Percentiles rank a stretch among this genome's conserved stretches.
These are phyloP conservation scores for Neophaeococcomyces mojaviensis DNA, from an alignment of 2,329 filamentous ascomycete species.

Conservation along the genomic window DNA sequence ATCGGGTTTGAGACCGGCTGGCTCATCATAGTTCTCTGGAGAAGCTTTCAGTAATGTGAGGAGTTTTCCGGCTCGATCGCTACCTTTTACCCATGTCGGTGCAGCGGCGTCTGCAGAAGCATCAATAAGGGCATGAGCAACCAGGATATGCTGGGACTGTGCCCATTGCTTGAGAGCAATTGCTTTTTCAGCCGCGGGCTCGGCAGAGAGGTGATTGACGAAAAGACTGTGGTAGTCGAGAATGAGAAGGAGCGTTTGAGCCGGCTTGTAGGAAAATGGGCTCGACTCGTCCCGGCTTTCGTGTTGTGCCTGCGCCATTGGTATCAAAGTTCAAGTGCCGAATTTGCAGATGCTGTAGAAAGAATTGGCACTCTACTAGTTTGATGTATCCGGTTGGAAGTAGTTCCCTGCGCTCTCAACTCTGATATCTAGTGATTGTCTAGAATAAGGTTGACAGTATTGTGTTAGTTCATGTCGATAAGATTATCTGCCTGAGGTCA, in stretches of 20 bases:
- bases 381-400: no score
- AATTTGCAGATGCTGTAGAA: no score
- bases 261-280: conserved; percentile 21
- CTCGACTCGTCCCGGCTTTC: no score
- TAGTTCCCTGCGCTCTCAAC: no score
- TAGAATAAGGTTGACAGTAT: no score
- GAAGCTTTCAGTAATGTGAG: conserved; percentile 16
- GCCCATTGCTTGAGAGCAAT: conserved; percentile 26
- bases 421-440: no score
- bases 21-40: conserved; percentile 11
- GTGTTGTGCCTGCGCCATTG: no score
- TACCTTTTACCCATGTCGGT: conserved; percentile 22
- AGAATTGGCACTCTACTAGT: no score
- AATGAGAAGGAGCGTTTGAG: conserved; percentile 27
- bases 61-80: conserved; percentile 8
- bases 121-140: conserved; percentile 26
- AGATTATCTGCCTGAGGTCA: no score
- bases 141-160: conserved; percentile 22
- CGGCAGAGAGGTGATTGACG: conserved; percentile 15
- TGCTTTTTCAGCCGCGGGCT: conserved; percentile 14
- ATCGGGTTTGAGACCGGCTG: not conserved
- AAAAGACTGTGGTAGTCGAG: conserved; percentile 27
- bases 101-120: conserved; percentile 19
- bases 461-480: no score
- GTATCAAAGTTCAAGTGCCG: no score